These are phyloP conservation scores for Chimonanthus salicifolius DNA, from an alignment of 164 flowering plant genomes.

Conservation along the genomic window DNA sequence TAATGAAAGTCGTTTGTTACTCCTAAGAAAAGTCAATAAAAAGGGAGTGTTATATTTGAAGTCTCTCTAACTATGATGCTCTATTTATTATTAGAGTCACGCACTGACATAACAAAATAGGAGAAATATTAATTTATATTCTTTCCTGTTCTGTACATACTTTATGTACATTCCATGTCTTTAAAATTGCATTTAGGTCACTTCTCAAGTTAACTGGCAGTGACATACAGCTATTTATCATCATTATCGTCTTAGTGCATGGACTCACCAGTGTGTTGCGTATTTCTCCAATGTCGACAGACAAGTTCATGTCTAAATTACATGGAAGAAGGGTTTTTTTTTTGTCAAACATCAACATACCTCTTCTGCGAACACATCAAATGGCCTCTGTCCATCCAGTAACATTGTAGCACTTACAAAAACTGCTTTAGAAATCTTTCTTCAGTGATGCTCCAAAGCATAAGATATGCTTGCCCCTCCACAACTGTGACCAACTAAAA, in stretches of 20 bases:
- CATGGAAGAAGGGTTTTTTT: background rate
- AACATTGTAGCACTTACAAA: constrained; percentile 91
- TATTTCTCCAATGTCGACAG: background rate
- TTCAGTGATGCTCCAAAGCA: constrained; percentile 67
- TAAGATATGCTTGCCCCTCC: constrained; percentile 94
- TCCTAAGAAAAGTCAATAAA: too few species aligned
- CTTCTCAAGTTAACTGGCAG: background rate
- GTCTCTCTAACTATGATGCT: background rate
- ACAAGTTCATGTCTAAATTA: background rate
- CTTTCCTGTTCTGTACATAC: background rate
- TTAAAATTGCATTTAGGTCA: background rate
- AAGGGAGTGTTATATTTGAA: background rate
- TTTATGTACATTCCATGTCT: background rate
- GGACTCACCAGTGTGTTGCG: background rate
- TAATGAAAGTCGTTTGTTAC: too few species aligned
- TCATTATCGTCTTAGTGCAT: background rate
- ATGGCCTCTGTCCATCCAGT: constrained; percentile 73
- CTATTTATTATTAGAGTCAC: background rate
- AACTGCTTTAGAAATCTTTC: constrained; percentile 79
- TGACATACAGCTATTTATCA: background rate
- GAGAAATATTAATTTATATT: too few species aligned
- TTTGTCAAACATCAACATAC: constrained; percentile 21
- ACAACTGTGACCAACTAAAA: constrained; percentile 88
- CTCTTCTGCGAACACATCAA: constrained; percentile 88
- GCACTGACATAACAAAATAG: background rate